Evolutionary conservation across 768 basidiomycete species (phyloP), one percentile per base, ranked within the genome.

Genomic region (Termitomyces bulborhizus): DNA sequence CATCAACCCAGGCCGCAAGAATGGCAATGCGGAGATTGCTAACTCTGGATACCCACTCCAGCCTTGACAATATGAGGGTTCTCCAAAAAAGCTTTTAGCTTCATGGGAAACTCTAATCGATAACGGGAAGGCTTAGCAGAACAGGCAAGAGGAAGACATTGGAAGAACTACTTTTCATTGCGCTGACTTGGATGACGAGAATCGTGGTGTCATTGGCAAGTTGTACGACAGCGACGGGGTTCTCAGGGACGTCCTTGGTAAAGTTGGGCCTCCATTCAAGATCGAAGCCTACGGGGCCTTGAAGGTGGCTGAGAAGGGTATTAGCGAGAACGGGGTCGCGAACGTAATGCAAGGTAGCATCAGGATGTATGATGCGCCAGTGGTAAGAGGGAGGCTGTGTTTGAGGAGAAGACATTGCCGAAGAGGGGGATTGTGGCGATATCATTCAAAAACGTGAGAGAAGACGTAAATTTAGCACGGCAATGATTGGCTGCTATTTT

Each of bases 231-330:
- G 90, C 83, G 18, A 88, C 84, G 24, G 77, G 85, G 63, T 91
- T 87, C 66, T 84, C 79, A 27, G 69, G 62, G 26, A 68, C 63
- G 18, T 84, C 82, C 63, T 80, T 83, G 45, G 60, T 58, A 61
- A 69, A 83, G 18, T 63, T 80, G 0, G 90, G 90, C 57, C 77
- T 82, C 89, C 90, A 92, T 68, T 93, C 90, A 37, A 89, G 73
- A 64, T 93, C 90, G 59, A 92, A 83, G 27, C 90, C 90, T 48
- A 81, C 70, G 26, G 73, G 62, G 16, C 70, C 72, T 29, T 60
- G 43, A 55, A 75, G 71, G 34, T 57, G 43, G 26, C 60, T 57
- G 11, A 79, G 42, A 0, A 56, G 60, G 0, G 69, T 57, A 42
- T 76, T 70, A 6, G 77, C 75, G 26, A 67, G 57, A 11, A 60